A percentile compares a stretch with the other conserved stretches of the same genome.
Conservation (phyloP, 179 eudicot species). For the Nepenthes alata region DNA sequence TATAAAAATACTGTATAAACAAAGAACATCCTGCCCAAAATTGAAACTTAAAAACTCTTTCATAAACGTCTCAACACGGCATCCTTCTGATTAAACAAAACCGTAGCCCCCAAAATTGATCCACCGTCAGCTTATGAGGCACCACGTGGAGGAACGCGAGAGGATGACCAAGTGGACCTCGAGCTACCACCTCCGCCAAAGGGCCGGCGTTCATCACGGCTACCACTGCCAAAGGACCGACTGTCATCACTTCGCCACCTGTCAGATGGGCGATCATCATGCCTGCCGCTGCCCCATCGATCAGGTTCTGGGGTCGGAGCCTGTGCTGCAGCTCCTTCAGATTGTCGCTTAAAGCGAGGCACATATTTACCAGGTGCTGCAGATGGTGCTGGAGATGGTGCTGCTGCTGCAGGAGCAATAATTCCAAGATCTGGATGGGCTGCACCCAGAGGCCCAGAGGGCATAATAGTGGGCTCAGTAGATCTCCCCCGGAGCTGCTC, state of each 20-base stretch:
- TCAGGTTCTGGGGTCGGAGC: constrained; percentile 44
- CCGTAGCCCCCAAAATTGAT: background rate
- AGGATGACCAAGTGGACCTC: constrained; percentile 20
- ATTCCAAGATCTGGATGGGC: constrained; percentile 15
- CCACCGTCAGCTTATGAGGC: background rate
- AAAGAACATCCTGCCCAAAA: too few relatives aligned
- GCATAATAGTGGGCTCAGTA: constrained; percentile 22
- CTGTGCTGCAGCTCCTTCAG: constrained; percentile 5
- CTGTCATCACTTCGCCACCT: constrained; percentile 26
- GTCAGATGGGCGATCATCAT: constrained; percentile 32
- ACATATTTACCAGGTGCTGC: constrained; percentile 55
- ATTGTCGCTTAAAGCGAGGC: constrained; percentile 28
- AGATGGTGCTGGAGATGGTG: constrained; percentile 30
- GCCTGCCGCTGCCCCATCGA: constrained; percentile 30
- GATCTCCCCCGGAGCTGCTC: constrained; percentile 38
- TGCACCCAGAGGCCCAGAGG: constrained; percentile 16
- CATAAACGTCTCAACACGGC: too few relatives aligned
- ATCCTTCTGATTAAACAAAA: too few relatives aligned
- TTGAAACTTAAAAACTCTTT: too few relatives aligned
- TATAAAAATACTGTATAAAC: too few relatives aligned
- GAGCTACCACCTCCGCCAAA: constrained; percentile 11
- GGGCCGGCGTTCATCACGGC: background rate
- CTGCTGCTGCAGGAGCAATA: constrained; percentile 21
- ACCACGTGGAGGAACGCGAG: constrained; percentile 5
- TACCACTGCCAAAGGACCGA: background rate